phyloP scores from a whole-genome alignment of 2,329 filamentous ascomycete species.

The Penicillium sp. region DNA sequence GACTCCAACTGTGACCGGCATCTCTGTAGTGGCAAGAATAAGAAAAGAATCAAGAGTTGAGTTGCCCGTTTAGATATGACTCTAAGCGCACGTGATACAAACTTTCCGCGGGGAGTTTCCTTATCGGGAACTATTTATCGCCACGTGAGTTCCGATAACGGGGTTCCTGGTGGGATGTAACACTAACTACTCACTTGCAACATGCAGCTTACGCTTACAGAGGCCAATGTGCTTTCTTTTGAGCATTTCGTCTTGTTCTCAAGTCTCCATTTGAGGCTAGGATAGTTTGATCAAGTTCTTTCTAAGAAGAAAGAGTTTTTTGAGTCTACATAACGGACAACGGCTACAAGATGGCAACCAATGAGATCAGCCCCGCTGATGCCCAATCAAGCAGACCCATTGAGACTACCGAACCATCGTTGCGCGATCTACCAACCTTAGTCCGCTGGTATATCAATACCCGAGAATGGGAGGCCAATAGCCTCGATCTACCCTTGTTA shows the following conservation, averaged over 20 bases:
- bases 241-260: background rate
- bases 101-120: constrained; percentile 27
- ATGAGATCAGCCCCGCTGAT: constrained; percentile 23
- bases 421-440: constrained; percentile 31
- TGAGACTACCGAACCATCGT: constrained; percentile 12
- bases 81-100: constrained; percentile 23
- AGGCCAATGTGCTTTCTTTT: background rate
- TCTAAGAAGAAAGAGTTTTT: too few relatives aligned
- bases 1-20: constrained; percentile 62
- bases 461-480: constrained; percentile 39
- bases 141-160: constrained; percentile 20
- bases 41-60: background rate
- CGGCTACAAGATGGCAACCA: constrained; percentile 21
- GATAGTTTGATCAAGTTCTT: background rate
- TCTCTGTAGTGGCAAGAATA: constrained; percentile 31
- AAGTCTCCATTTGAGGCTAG: background rate
- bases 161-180: constrained; percentile 8
- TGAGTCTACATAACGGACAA: background rate
- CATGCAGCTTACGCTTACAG: background rate
- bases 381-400: constrained; percentile 12
- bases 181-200: background rate
- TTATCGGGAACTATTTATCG: constrained; percentile 23
- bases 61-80: constrained; percentile 28
- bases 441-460: constrained; percentile 54
- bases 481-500: constrained; percentile 46